Evolutionary conservation across 2,329 filamentous ascomycete species (phyloP), one percentile per base, ranked within the genome.

Genomic region (Plectosphaerella sp.): DNA sequence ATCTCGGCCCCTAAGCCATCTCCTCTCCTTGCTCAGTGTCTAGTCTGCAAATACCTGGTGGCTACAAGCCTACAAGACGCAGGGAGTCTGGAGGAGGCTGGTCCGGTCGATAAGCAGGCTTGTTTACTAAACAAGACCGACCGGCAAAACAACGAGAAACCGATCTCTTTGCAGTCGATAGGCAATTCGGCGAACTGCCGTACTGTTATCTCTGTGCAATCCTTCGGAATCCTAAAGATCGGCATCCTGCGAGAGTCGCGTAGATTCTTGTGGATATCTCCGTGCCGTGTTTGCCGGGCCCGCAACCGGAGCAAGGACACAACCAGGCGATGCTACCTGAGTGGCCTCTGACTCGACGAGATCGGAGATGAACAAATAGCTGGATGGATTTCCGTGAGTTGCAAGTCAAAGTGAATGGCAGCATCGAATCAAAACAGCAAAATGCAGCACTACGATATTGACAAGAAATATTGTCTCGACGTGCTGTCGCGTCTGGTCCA

Each of bases 401-500:
- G 8, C 28, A 10, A 5, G 28, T 33, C 28, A 7, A 33, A 12
- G 5, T 41, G 14, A 41, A 14, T 41, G 15, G 14, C 16, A 18
- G 15, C 37, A 41, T 15, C 37, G 15, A 15, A n/a, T 18, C 14
- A 7, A 41, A n/a, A 15, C 37, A 14, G 5, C 39, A 52, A 45
- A 7, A 59, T 60, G 57, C 56, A 59, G 36, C 49, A 58, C 6
- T 56, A 56, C 15, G 57, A 61, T 24, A 63, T 63, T 25, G 55
- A 63, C 50, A 47, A 57, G 46, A 53, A 59, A 7, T 51, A 57
- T 47, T 63, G 60, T 45, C 55, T 62, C 3, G 35, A 50, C 9
- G 54, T 63, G 45, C 46, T 63, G 22, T 61, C 60, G 1, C 57
- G 47, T 39, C 58, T 63, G 45, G 49, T 63, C 45, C 59, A 63